Evolutionary conservation across 73 alveolate genomes (phyloP).

Genomic region (Uronychia binucleata): DNA sequence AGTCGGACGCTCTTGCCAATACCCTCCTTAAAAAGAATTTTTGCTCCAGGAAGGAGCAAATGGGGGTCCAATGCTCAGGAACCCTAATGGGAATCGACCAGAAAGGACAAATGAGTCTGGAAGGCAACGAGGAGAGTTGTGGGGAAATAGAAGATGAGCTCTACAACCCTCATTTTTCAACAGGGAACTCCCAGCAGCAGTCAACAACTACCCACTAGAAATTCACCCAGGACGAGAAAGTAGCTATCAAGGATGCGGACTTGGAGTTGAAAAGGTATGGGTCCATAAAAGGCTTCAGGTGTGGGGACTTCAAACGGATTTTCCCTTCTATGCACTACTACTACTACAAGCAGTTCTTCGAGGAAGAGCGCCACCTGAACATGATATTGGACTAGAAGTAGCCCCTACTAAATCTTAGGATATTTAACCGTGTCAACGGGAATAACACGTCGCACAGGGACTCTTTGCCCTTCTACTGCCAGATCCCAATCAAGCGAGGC

Average conservation of each 20-base stretch:
- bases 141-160: neutral
- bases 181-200: neutral
- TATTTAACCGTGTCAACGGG: neutral
- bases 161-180: neutral
- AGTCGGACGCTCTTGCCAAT: neutral
- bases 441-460: neutral
- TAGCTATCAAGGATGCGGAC: constrained; percentile 66
- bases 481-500: neutral
- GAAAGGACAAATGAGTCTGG: neutral
- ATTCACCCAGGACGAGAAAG: constrained; percentile 31
- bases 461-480: neutral
- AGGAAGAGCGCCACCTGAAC: constrained; percentile 69
- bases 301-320: constrained; percentile 68
- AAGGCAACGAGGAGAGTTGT: neutral
- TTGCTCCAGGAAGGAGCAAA: neutral
- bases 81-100: neutral
- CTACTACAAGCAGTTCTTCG: constrained; percentile 66
- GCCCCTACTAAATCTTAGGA: neutral
- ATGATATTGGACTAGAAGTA: constrained; percentile 7
- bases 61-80: neutral
- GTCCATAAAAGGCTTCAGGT: neutral
- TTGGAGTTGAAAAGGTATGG: constrained; percentile 61
- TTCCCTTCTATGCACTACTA: constrained; percentile 62
- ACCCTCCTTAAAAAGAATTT: constrained; percentile 12
- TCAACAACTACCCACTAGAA: neutral